Base-by-base conservation (phyloP, 1,284 basidiomycete species). In the Rhodotorula glutinis region DNA sequence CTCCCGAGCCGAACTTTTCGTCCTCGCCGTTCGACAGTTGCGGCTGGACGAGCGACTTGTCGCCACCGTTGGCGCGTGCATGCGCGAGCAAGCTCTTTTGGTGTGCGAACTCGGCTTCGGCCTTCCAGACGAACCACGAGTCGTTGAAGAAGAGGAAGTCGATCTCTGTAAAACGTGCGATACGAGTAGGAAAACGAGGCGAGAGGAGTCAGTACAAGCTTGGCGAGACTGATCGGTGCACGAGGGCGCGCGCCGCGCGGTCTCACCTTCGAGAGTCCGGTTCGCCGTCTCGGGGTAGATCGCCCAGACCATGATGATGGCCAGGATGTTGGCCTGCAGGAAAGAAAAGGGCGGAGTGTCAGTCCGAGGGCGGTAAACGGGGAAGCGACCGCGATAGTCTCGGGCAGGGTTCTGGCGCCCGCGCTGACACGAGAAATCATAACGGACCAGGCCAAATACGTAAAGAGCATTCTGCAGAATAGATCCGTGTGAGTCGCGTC, bases 111-210 rank as follows among this genome's bases (percentile, higher is more conserved):
- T 30, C 27, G 4, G 27, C 44, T 21, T 57, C 56, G 44, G 44
- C 43, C 21, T 46, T 14, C 56, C 56, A 57, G 29, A 57, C 41
- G 13, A 57, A 47, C 25, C 29, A 30, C 13, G 29, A 33, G 19
- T 57, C 44, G 56, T 25, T 33, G 29, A 38, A 25, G 57, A 57
- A 57, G 23, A 57, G 46, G 57, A 57, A 57, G 57, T 57, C 46
- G 44, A 57, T 57, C 23, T 57, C 57, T 57, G 57, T 16, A 29
- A 44, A 16, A n/a, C 25, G 25, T 16, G 52, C 4, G 43, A 44
- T 43, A 16, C 17, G 14, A 53, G 52, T 13, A 25, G 54, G 25
- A 44, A 29, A 29, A 23, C 17, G 27, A 44, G 25, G 14, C 33
- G 30, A 25, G 43, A 13, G 1, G 21, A 9, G 4, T 9, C 17